phyloP scores from a whole-genome alignment of 2,329 filamentous ascomycete genomes.

The Fusarium bactridioides region DNA sequence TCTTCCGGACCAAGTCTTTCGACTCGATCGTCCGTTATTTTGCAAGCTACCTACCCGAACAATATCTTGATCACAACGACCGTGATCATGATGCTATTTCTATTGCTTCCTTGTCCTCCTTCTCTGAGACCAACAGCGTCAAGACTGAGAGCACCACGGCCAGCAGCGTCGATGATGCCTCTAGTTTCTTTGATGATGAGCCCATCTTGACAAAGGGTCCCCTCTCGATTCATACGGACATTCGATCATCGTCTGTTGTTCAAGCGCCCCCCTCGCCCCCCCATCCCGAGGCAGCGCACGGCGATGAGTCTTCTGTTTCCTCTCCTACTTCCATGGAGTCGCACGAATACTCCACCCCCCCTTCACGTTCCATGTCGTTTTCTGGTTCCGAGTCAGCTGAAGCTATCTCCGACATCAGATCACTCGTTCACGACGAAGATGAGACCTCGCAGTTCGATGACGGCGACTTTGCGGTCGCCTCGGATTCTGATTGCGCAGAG shows the following conservation, averaged over 20 bases:
- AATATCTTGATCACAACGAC: slow-evolving; percentile 55
- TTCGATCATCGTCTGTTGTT: slow-evolving; percentile 27
- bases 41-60: slow-evolving; percentile 63
- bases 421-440: slow-evolving; percentile 49
- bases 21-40: slow-evolving; percentile 69
- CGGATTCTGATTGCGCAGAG: slow-evolving; percentile 57
- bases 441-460: slow-evolving; percentile 57
- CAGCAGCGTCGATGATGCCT: slow-evolving; percentile 51
- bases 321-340: slow-evolving; percentile 48
- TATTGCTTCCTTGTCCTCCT: slow-evolving; percentile 48
- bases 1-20: slow-evolving; percentile 66
- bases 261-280: slow-evolving; percentile 50
- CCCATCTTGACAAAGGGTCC: slow-evolving; percentile 57
- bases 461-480: slow-evolving; percentile 53
- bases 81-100: slow-evolving; percentile 43
- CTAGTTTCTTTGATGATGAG: slow-evolving; percentile 55
- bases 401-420: slow-evolving; percentile 45
- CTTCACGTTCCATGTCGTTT: slow-evolving; percentile 60
- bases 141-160: slow-evolving; percentile 49
- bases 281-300: slow-evolving; percentile 59
- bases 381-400: slow-evolving; percentile 59
- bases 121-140: slow-evolving; percentile 50
- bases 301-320: slow-evolving; percentile 51
- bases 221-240: slow-evolving; percentile 39
- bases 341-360: slow-evolving; percentile 48